Evolutionary conservation across 805 yeast species (phyloP).

Genomic region (Candida pseudofarinosa): DNA sequence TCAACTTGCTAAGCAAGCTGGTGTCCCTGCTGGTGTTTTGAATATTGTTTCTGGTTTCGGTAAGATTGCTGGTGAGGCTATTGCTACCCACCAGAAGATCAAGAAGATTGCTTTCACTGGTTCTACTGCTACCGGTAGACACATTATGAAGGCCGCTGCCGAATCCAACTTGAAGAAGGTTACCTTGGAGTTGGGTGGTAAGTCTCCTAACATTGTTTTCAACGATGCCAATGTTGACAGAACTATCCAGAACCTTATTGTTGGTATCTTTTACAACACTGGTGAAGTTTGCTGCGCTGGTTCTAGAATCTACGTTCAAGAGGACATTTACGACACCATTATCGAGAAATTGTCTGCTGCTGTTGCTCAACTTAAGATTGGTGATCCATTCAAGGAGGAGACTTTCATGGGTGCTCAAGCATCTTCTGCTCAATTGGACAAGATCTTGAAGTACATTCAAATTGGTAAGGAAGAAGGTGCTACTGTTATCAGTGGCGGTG

Average conservation of each 20-base stretch:
- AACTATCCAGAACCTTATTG: constrained; percentile 70
- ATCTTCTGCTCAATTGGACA: constrained; percentile 71
- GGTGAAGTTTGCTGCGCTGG: constrained; percentile 98
- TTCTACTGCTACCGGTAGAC: constrained; percentile 86
- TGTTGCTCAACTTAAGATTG: constrained; percentile 59
- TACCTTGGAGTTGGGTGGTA: constrained; percentile 94
- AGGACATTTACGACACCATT: constrained; percentile 74
- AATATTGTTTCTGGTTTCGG: constrained; percentile 88
- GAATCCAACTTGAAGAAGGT: constrained; percentile 79
- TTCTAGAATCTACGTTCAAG: constrained; percentile 87
- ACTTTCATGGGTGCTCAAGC: constrained; percentile 92
- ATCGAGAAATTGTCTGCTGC: constrained; percentile 57
- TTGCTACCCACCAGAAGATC: constrained; percentile 72
- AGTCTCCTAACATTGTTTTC: constrained; percentile 87
- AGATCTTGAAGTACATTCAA: constrained; percentile 72
- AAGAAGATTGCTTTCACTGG: constrained; percentile 95
- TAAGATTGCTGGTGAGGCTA: constrained; percentile 75
- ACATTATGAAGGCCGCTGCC: constrained; percentile 77
- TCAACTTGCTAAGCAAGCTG: constrained; percentile 69
- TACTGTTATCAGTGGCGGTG: constrained; percentile 77
- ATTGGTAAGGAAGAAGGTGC: constrained; percentile 85
- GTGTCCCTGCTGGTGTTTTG: constrained; percentile 87
- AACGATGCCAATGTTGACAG: constrained; percentile 77
- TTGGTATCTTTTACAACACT: constrained; percentile 87
- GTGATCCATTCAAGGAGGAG: constrained; percentile 78